These are phyloP conservation scores for Sporothrix pallida DNA, from an alignment of 2,329 filamentous ascomycete species.

Conservation along the genomic window DNA sequence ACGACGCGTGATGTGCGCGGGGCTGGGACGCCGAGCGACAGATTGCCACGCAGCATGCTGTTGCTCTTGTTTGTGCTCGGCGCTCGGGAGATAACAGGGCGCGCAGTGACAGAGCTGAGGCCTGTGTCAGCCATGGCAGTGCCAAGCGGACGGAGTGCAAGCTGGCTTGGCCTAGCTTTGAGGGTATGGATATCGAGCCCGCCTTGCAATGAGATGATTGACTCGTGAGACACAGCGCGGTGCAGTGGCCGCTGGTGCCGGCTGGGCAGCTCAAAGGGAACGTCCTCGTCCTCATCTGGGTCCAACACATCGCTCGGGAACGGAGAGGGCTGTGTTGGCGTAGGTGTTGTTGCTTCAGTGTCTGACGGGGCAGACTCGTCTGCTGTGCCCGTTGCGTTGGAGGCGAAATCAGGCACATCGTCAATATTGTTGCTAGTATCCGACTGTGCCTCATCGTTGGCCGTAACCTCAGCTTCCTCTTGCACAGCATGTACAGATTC, in stretches of 20 bases:
- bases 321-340: conserved; percentile 29
- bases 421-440: conserved; percentile 18
- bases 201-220: conserved; percentile 82
- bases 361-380: conserved; percentile 23
- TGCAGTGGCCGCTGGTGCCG: conserved; percentile 53
- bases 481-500: not conserved
- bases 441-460: not conserved
- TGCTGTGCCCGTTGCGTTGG: not conserved
- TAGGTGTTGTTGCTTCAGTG: conserved; percentile 30
- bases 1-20: conserved; percentile 38
- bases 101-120: conserved; percentile 64
- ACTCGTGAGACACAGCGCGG: conserved; percentile 80
- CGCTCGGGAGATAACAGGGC: conserved; percentile 58
- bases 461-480: not conserved
- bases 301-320: conserved; percentile 9
- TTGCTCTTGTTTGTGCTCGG: conserved; percentile 53
- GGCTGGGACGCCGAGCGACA: conserved; percentile 48
- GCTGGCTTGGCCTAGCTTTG: conserved; percentile 74
- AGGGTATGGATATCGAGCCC: conserved; percentile 91
- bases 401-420: conserved; percentile 23
- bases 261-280: conserved; percentile 24
- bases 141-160: conserved; percentile 63
- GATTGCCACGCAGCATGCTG: conserved; percentile 63
- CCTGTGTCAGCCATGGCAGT: conserved; percentile 61
- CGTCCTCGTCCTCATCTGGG: not conserved